Evolutionary conservation across 768 basidiomycete species (phyloP).

Genomic region (Fomitopsis pulvina): DNA sequence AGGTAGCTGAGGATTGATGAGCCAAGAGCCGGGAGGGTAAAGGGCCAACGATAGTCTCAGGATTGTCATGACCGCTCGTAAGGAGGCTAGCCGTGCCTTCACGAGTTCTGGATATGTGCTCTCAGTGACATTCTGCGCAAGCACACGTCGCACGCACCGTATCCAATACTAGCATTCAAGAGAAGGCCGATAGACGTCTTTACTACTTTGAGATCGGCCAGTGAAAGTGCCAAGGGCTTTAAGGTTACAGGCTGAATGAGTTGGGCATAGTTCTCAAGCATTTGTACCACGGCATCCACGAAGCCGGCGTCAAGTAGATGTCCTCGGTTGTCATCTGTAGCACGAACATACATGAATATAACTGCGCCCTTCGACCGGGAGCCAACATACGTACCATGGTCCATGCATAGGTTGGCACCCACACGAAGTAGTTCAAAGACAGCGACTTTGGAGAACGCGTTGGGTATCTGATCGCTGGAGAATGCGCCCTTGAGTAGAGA

Average conservation of each 20-base stretch:
- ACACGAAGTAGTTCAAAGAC: constrained; percentile 70
- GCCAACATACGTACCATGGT: constrained; percentile 53
- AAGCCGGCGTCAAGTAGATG: constrained; percentile 64
- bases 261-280: constrained; percentile 61
- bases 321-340: constrained; percentile 78
- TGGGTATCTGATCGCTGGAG: constrained; percentile 40
- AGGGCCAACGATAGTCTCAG: constrained; percentile 60
- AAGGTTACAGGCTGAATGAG: constrained; percentile 32
- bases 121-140: neutral
- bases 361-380: neutral
- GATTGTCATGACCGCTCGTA: constrained; percentile 63
- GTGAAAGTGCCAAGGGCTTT: constrained; percentile 44
- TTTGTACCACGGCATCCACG: constrained; percentile 56
- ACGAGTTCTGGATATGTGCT: constrained; percentile 53
- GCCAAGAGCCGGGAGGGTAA: constrained; percentile 73
- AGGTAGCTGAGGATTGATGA: constrained; percentile 18
- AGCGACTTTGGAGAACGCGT: constrained; percentile 38
- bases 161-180: constrained; percentile 71
- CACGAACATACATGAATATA: constrained; percentile 1
- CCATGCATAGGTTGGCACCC: constrained; percentile 79
- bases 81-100: constrained; percentile 56
- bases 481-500: constrained; percentile 53
- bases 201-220: constrained; percentile 63
- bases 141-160: constrained; percentile 38
- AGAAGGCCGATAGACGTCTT: constrained; percentile 76